A percentile compares a stretch with the other conserved stretches of the same genome.
phyloP scores from a whole-genome alignment of 352 stramenopile species.

The Globisporangium okanoganense region DNA sequence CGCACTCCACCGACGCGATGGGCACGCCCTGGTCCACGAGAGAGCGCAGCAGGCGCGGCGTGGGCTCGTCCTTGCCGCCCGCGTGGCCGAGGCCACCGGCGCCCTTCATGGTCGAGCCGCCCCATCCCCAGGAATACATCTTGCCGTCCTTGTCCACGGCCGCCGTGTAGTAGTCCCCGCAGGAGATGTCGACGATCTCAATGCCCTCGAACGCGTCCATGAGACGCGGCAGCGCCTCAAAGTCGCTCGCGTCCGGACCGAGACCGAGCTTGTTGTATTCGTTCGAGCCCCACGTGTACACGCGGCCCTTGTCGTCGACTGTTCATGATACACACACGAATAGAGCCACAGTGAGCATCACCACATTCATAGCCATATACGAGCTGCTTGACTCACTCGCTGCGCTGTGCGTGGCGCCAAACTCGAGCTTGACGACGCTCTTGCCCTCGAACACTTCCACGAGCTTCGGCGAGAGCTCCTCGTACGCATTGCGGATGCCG shows the following conservation, averaged over 20 bases:
- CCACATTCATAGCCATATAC: conserved; percentile 8
- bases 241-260: conserved; percentile 38
- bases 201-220: conserved; percentile 68
- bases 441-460: conserved; percentile 68
- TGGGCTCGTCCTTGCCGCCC: conserved; percentile 68
- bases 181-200: conserved; percentile 80
- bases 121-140: conserved; percentile 91
- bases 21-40: conserved; percentile 80
- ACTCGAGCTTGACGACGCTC: conserved; percentile 61
- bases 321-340: neutral
- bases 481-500: conserved; percentile 83
- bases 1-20: conserved; percentile 69
- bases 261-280: conserved; percentile 86
- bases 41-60: conserved; percentile 58
- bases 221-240: conserved; percentile 47
- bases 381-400: conserved; percentile 41
- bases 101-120: conserved; percentile 80
- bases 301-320: conserved; percentile 67
- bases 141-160: conserved; percentile 83
- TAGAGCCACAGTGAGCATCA: neutral
- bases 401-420: conserved; percentile 74
- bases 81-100: conserved; percentile 70
- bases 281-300: conserved; percentile 88
- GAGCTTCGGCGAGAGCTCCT: conserved; percentile 72
- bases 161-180: conserved; percentile 83